Percentiles rank a stretch among this genome's conserved stretches.
Evolutionary conservation across 2,329 filamentous ascomycete genomes (phyloP).

Genomic region (Raffaelea arxii): DNA sequence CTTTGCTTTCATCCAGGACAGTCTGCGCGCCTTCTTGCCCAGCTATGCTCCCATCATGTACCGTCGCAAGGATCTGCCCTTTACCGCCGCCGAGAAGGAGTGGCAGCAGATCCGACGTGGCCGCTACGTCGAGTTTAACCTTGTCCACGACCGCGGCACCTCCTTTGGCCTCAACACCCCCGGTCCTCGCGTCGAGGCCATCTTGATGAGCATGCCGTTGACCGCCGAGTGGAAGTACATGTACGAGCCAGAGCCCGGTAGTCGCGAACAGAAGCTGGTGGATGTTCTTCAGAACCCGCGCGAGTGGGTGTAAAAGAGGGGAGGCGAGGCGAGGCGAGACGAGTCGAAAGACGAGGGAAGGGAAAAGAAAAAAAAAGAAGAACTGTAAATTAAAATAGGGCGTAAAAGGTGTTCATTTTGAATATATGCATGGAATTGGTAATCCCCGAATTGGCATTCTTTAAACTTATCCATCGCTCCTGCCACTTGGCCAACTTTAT

Average conservation of each 20-base stretch:
- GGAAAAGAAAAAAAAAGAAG: not conserved
- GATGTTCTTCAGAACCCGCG: slow-evolving; percentile 58
- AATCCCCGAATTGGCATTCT: too few relatives aligned
- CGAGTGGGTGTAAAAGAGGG: slow-evolving; percentile 49
- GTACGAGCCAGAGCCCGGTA: slow-evolving; percentile 70
- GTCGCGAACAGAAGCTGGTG: slow-evolving; percentile 69
- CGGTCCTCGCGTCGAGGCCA: slow-evolving; percentile 86
- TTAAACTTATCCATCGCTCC: too few relatives aligned
- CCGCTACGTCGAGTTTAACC: slow-evolving; percentile 97
- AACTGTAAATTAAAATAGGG: not conserved
- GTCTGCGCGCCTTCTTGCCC: slow-evolving; percentile 77
- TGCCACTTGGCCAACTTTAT: too few relatives aligned
- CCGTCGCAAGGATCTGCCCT: slow-evolving; percentile 85
- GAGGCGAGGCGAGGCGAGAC: not conserved
- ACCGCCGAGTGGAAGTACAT: slow-evolving; percentile 96
- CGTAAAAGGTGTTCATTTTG: too few relatives aligned
- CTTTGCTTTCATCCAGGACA: slow-evolving; percentile 82
- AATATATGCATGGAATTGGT: too few relatives aligned
- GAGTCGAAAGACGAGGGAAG: not conserved
- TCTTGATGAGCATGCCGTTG: slow-evolving; percentile 90
- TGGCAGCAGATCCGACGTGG: slow-evolving; percentile 95
- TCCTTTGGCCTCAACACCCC: slow-evolving; percentile 91
- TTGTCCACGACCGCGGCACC: slow-evolving; percentile 92
- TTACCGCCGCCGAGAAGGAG: slow-evolving; percentile 73
- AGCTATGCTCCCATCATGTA: slow-evolving; percentile 85